Evolutionary conservation across 2,329 filamentous ascomycete species (phyloP).

Genomic region (Neofusicoccum parvum): DNA sequence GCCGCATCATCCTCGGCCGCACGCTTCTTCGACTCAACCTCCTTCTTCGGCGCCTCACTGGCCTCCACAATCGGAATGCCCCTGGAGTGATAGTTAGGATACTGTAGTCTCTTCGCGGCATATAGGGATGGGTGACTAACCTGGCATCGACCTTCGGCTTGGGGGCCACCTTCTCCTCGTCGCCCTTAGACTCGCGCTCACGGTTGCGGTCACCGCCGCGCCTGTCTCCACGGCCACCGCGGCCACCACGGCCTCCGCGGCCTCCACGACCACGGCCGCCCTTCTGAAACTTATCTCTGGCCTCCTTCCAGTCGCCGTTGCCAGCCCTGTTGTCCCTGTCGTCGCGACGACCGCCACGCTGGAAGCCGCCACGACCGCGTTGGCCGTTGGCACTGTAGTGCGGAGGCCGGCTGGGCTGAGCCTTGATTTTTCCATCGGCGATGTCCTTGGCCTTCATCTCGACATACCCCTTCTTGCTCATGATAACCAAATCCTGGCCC

Average conservation of each 20-base stretch:
- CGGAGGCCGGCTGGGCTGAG: constrained; percentile 21
- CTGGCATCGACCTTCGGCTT: constrained; percentile 19
- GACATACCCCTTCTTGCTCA: constrained; percentile 86
- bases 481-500: constrained; percentile 75
- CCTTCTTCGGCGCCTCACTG: constrained; percentile 14
- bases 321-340: constrained; percentile 29
- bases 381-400: constrained; percentile 29
- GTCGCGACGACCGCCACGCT: constrained; percentile 24
- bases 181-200: constrained; percentile 13
- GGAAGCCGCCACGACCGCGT: constrained; percentile 32
- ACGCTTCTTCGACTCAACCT: constrained; percentile 46
- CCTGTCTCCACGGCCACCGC: constrained; percentile 23
- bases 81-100: constrained; percentile 29
- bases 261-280: constrained; percentile 25
- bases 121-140: constrained; percentile 28
- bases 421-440: constrained; percentile 43
- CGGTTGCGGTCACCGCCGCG: constrained; percentile 27
- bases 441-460: constrained; percentile 51
- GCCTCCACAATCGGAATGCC: constrained; percentile 31
- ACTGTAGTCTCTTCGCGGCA: constrained; percentile 24
- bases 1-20: constrained; percentile 44
- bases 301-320: constrained; percentile 28
- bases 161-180: constrained; percentile 15
- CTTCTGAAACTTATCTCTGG: constrained; percentile 36
- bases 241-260: constrained; percentile 20